A percentile compares a stretch with the other conserved stretches of the same genome.
These are phyloP conservation scores for Diaporthe vaccinii DNA, from an alignment of 2,329 filamentous ascomycete species.

Conservation along the genomic window DNA sequence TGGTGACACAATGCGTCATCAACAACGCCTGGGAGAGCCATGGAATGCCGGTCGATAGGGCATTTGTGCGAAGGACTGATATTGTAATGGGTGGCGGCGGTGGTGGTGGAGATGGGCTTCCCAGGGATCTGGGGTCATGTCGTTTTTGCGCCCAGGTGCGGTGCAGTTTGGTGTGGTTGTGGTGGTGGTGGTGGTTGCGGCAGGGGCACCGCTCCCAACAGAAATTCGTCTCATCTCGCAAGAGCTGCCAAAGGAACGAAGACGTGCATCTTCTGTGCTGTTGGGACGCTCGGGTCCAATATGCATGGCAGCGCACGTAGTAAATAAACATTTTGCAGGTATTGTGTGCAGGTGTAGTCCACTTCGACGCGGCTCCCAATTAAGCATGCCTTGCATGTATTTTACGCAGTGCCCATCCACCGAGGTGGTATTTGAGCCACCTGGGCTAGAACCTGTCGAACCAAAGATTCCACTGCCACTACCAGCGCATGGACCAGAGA, in stretches of 20 bases:
- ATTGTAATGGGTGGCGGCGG: not conserved
- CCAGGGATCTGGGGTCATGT: constrained; percentile 6
- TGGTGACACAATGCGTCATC: constrained; percentile 24
- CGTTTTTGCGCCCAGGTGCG: not conserved
- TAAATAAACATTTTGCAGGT: not conserved
- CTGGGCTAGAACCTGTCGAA: constrained; percentile 12
- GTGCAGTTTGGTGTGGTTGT: not conserved
- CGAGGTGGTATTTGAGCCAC: not conserved
- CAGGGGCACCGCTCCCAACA: constrained; percentile 17
- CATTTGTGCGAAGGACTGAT: not conserved
- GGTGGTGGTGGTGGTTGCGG: not conserved
- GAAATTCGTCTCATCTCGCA: constrained; percentile 32
- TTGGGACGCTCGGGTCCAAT: not conserved
- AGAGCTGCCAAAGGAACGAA: constrained; percentile 1
- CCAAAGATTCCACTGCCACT: constrained; percentile 14
- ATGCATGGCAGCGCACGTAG: not conserved
- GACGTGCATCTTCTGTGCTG: not conserved
- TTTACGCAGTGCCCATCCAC: not conserved
- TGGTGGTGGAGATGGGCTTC: not conserved
- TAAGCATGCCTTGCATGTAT: constrained; percentile 16
- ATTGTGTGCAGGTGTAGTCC: not conserved
- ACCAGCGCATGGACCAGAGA: constrained; percentile 16
- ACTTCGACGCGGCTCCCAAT: not conserved
- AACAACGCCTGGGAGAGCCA: not conserved
- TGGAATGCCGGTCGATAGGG: constrained; percentile 12